Conservation (phyloP, 164 flowering plant species). For the Echeveria elegans region DNA sequence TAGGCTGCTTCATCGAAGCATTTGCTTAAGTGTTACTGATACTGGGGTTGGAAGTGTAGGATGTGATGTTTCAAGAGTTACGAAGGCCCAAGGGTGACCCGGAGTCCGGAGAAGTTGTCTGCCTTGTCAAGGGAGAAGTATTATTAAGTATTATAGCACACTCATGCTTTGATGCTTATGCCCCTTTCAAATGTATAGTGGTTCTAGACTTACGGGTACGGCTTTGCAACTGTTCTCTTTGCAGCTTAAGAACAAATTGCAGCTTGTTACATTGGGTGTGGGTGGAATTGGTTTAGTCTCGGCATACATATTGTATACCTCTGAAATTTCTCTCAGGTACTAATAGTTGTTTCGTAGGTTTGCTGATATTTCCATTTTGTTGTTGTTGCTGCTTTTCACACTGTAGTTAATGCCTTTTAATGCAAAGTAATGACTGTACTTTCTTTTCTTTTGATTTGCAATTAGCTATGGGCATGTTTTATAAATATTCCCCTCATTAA, state of each 20-base stretch:
- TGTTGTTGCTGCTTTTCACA: too few relatives aligned
- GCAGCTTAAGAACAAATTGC: conserved; percentile 77
- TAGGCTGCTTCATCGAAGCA: not conserved
- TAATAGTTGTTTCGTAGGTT: too few relatives aligned
- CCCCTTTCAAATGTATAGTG: not conserved
- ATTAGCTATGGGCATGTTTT: too few relatives aligned
- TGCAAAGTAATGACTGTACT: too few relatives aligned
- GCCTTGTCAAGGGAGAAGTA: conserved; percentile 76
- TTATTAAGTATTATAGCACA: conserved; percentile 52
- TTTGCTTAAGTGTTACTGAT: not conserved
- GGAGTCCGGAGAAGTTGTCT: conserved; percentile 73
- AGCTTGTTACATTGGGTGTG: conserved; percentile 60
- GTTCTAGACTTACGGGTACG: not conserved
- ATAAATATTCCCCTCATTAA: too few relatives aligned
- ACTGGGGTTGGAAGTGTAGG: conserved; percentile 32
- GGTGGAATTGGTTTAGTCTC: conserved; percentile 78
- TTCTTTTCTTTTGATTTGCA: too few relatives aligned
- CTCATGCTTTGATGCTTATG: too few relatives aligned
- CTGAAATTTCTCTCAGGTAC: conserved; percentile 87
- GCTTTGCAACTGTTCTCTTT: conserved; percentile 10
- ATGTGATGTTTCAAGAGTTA: conserved; percentile 61
- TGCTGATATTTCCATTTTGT: too few relatives aligned
- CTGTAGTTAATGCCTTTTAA: too few relatives aligned
- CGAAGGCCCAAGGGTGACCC: conserved; percentile 46
- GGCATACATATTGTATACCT: conserved; percentile 71